These are phyloP conservation scores for Neofusicoccum sp. DNA, from an alignment of 2,329 filamentous ascomycete species.

Conservation along the genomic window DNA sequence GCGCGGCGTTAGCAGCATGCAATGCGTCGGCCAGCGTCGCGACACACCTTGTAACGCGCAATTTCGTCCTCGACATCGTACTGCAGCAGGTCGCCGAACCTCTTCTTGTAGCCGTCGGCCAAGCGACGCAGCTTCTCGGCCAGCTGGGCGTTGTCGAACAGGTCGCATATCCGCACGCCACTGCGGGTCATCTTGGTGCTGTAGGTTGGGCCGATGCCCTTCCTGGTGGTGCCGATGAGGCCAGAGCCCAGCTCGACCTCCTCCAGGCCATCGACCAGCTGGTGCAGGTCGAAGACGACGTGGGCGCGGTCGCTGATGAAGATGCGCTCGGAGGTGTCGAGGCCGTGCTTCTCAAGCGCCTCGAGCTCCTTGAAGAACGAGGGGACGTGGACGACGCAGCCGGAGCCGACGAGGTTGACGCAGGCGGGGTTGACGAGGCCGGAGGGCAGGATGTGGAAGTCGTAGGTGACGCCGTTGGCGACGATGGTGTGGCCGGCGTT, in stretches of 20 bases:
- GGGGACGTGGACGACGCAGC: constrained; percentile 65
- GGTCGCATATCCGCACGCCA: constrained; percentile 64
- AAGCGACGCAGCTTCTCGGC: constrained; percentile 64
- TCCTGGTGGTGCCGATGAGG: constrained; percentile 50
- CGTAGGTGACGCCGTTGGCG: constrained; percentile 47
- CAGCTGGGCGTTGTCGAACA: constrained; percentile 66
- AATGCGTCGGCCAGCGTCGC: background rate
- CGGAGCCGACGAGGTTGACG: constrained; percentile 66
- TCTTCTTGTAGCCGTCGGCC: constrained; percentile 62
- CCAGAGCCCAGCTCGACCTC: constrained; percentile 54
- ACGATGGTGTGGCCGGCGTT: constrained; percentile 53
- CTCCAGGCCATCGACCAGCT: constrained; percentile 67
- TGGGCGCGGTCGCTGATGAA: constrained; percentile 64
- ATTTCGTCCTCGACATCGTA: constrained; percentile 72
- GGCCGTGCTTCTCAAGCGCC: constrained; percentile 59
- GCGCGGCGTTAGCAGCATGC: background rate
- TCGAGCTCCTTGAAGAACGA: constrained; percentile 66
- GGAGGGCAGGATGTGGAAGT: constrained; percentile 48
- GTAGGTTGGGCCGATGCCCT: constrained; percentile 58
- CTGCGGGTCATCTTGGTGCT: constrained; percentile 64
- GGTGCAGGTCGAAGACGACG: constrained; percentile 64
- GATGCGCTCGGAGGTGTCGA: constrained; percentile 59
- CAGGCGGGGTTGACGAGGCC: constrained; percentile 70
- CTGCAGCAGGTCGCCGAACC: constrained; percentile 65
- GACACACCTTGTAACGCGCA: constrained; percentile 53